Evolutionary conservation across 2,329 filamentous ascomycete species (phyloP).

Genomic region (Akanthomyces uredinophilus): DNA sequence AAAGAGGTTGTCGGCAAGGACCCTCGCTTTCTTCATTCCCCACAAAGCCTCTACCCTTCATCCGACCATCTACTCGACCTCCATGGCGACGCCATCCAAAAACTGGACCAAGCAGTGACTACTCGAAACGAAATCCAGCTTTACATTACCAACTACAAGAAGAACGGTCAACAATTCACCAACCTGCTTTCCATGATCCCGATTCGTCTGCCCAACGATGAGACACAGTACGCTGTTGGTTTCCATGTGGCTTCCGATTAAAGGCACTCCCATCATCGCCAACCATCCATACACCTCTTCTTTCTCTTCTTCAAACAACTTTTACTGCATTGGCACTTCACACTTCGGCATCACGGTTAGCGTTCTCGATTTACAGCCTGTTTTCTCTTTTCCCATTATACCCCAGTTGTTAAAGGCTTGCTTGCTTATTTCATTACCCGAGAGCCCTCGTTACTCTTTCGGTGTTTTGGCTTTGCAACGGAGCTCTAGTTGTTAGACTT

Average conservation of each 20-base stretch:
- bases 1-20: constrained; percentile 73
- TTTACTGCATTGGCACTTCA: not conserved
- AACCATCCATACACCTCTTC: not conserved
- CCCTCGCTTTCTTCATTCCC: constrained; percentile 78
- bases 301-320: not conserved
- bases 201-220: constrained; percentile 59
- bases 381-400: not conserved
- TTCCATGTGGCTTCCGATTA: constrained; percentile 65
- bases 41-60: constrained; percentile 45
- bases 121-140: constrained; percentile 42
- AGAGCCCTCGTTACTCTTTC: not conserved
- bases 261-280: not conserved
- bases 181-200: constrained; percentile 85
- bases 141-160: constrained; percentile 71
- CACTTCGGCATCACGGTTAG: not conserved
- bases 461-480: not conserved
- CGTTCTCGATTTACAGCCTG: not conserved
- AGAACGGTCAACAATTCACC: constrained; percentile 73
- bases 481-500: constrained; percentile 4
- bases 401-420: constrained; percentile 5
- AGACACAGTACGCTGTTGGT: constrained; percentile 70
- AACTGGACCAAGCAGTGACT: constrained; percentile 43
- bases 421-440: not conserved
- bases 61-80: constrained; percentile 16
- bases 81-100: constrained; percentile 53